Percentiles rank a stretch among this genome's conserved stretches.
These are phyloP conservation scores for Glycine latifolia DNA, from an alignment of 306 rosid genomes.

Conservation along the genomic window DNA sequence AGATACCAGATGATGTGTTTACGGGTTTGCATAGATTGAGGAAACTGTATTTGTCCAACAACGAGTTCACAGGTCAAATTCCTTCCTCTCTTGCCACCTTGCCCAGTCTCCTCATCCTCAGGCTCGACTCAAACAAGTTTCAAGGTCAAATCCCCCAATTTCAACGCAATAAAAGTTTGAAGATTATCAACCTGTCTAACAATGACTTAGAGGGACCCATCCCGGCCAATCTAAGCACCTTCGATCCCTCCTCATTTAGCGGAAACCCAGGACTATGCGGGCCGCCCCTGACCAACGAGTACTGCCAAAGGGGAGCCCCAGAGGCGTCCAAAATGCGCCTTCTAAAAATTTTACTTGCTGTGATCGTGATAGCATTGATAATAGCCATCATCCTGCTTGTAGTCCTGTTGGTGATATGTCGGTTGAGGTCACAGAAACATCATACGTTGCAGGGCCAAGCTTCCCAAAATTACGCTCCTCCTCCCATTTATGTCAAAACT, in stretches of 20 bases:
- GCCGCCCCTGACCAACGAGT: constrained; percentile 56
- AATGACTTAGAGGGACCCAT: constrained; percentile 78
- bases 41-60: constrained; percentile 62
- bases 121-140: constrained; percentile 81
- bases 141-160: constrained; percentile 73
- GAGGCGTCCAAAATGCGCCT: constrained; percentile 5
- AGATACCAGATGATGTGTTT: constrained; percentile 74
- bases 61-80: constrained; percentile 68
- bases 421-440: constrained; percentile 35
- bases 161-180: constrained; percentile 41
- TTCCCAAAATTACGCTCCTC: constrained; percentile 29
- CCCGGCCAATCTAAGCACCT: constrained; percentile 57
- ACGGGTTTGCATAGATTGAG: constrained; percentile 57
- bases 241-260: constrained; percentile 54
- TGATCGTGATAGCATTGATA: constrained; percentile 43
- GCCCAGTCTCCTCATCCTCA: constrained; percentile 60
- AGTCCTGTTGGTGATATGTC: constrained; percentile 38
- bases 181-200: constrained; percentile 61
- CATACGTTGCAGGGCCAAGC: constrained; percentile 21
- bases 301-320: constrained; percentile 17
- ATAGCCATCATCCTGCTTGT: constrained; percentile 49
- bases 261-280: constrained; percentile 78
- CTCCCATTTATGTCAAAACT: constrained; percentile 40
- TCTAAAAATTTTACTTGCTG: constrained; percentile 50
- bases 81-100: constrained; percentile 74